Evolutionary conservation across 257 asterid species (phyloP), one percentile per base, ranked within the genome.

Genomic region (Petunia secreta): DNA sequence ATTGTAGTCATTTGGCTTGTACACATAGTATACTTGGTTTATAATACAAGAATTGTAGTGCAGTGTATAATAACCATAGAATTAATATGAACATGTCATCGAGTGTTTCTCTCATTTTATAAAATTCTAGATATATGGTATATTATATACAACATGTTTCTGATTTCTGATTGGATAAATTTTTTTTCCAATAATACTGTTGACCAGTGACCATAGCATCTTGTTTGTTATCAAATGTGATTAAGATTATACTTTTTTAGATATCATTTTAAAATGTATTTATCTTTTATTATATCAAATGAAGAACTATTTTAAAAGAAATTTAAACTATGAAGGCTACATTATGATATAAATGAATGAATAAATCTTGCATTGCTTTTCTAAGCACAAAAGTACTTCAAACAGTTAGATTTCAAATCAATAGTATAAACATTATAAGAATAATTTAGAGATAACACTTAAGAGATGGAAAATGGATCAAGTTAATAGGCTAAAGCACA

Each of bases 321-420:
- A 44, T 39, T 68, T 68, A 68, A 68, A 43, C n/a, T 48, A 11
- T 25, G n/a, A 69, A 3, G 46, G 44, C 59, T 48, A 48, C 36
- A 71, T 71, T 5, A 48, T 71, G 16, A 48, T n/a, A 71, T 71
- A 48, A 48, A 13, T 25, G 77, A 34, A 48, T 48, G 40, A 68
- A 68, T 48, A 69, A 46, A 46, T 46, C 6, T 69, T 69, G 25
- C 43, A 25, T 48, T 69, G 57, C 58, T 8, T 68, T 68, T 68
- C 16, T 68, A 10, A 43, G 25, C 25, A 10, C 76, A 69, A 16
- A 52, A 9, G 55, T 8, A 52, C 2, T 43, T 44, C 25, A 25
- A 0, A 25, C 25, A 25, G 0, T 25, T 25, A 25, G 25, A 25
- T 25, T 25, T 8, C 44, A 68, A 44, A 58, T 58, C 11, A 25